A percentile compares a stretch with the other conserved stretches of the same genome.
Evolutionary conservation across 805 yeast genomes (phyloP).

Genomic region (Sugiyamaella americana): DNA sequence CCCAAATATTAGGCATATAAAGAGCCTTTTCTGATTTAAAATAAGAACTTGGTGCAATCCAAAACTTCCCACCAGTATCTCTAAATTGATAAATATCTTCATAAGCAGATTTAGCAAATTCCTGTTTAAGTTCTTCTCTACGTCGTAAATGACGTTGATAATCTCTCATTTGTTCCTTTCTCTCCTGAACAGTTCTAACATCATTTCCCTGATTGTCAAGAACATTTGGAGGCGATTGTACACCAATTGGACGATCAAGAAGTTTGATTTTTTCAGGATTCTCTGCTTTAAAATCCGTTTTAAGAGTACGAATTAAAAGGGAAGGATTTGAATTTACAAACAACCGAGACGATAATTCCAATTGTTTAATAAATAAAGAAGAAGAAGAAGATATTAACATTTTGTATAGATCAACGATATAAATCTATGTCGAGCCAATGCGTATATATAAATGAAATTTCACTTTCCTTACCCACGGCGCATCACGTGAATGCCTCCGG

Average conservation of each 20-base stretch:
- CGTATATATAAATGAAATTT: no score
- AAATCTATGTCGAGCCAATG: no score
- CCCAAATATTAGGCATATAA: conserved; percentile 77
- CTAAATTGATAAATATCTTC: conserved; percentile 57
- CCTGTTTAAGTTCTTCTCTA: conserved; percentile 50
- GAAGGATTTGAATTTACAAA: no score
- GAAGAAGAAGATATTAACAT: no score
- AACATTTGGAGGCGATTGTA: conserved; percentile 34
- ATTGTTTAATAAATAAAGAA: no score
- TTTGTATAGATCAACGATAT: no score
- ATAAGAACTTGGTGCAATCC: conserved; percentile 72
- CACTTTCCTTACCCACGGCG: background rate
- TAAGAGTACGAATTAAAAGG: no score
- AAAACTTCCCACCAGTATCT: conserved; percentile 79
- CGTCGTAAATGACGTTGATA: conserved; percentile 43
- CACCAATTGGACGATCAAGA: conserved; percentile 45
- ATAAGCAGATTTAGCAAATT: conserved; percentile 63
- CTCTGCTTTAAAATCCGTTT: conserved; percentile 5
- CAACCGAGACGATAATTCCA: no score
- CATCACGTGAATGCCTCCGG: background rate
- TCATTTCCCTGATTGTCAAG: conserved; percentile 39
- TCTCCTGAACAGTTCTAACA: conserved; percentile 33
- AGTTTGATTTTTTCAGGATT: conserved; percentile 18
- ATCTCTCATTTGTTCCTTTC: conserved; percentile 44
- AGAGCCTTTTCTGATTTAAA: conserved; percentile 67